These are phyloP conservation scores for Vitis labrusca DNA, from an alignment of 164 flowering plant species.

Conservation along the genomic window DNA sequence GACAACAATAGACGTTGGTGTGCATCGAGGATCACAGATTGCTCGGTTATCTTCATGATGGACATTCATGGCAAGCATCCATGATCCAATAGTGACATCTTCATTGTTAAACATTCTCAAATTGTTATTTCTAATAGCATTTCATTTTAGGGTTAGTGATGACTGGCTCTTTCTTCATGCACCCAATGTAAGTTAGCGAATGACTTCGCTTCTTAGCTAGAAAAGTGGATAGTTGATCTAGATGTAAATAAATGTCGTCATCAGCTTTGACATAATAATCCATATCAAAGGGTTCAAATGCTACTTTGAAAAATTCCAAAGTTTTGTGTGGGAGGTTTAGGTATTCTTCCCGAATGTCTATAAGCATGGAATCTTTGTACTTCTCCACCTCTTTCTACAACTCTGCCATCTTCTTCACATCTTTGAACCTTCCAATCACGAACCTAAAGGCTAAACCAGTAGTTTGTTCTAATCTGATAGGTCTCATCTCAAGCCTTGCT, in stretches of 20 bases:
- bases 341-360: slow-evolving; percentile 61
- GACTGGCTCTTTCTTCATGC: too few species aligned
- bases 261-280: slow-evolving; percentile 76
- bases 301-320: slow-evolving; percentile 81
- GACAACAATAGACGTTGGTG: slow-evolving; percentile 64
- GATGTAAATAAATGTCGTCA: slow-evolving; percentile 70
- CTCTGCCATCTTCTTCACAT: slow-evolving; percentile 41
- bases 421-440: slow-evolving; percentile 58
- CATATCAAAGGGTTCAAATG: slow-evolving; percentile 62
- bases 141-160: too few species aligned
- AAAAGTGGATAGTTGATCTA: slow-evolving; percentile 73
- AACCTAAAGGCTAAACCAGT: not conserved
- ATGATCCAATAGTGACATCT: slow-evolving; percentile 69
- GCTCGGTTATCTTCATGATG: slow-evolving; percentile 58
- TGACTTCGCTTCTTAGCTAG: slow-evolving; percentile 66
- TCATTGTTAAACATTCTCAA: slow-evolving; percentile 69
- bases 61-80: slow-evolving; percentile 79
- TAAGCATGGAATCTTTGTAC: slow-evolving; percentile 60
- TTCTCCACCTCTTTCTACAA: slow-evolving; percentile 58
- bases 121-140: slow-evolving; percentile 19
- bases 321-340: slow-evolving; percentile 56
- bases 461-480: too few species aligned
- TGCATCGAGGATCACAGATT: slow-evolving; percentile 64
- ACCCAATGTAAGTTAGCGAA: slow-evolving; percentile 46
- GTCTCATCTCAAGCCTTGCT: too few species aligned